These are phyloP conservation scores for Poa pratensis DNA, from an alignment of 176 grass and related monocot genomes.

Conservation along the genomic window DNA sequence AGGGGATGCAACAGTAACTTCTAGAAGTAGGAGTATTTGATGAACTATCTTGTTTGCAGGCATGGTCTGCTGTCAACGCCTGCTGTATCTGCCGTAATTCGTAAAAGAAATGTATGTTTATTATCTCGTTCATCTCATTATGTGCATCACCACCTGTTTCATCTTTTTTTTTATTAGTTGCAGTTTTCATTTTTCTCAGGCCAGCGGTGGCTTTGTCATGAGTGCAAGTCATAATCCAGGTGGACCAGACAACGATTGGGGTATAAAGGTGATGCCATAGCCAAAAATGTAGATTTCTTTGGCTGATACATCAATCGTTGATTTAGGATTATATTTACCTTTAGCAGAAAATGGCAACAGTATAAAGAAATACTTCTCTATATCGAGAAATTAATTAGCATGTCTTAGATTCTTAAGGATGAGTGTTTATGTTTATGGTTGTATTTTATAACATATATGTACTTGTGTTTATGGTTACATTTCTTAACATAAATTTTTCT, in stretches of 20 bases:
- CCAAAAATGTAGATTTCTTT: constrained; percentile 25
- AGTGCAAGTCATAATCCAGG: constrained; percentile 97
- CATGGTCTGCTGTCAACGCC: constrained; percentile 86
- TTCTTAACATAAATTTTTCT: constrained; percentile 11
- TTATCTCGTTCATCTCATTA: constrained; percentile 19
- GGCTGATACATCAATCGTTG: not conserved
- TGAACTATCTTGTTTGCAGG: constrained; percentile 45
- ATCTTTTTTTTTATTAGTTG: constrained; percentile 13
- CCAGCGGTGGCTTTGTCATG: constrained; percentile 94
- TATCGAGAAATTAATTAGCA: constrained; percentile 16
- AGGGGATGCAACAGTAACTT: not conserved
- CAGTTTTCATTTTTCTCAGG: constrained; percentile 51
- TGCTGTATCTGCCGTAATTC: constrained; percentile 88
- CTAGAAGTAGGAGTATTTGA: constrained; percentile 19
- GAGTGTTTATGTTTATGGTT: not conserved
- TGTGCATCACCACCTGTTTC: not conserved
- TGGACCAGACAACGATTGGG: constrained; percentile 89
- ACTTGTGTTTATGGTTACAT: not conserved
- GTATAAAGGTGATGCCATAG: constrained; percentile 75
- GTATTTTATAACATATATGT: not conserved
- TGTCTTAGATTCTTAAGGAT: not conserved
- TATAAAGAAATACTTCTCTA: constrained; percentile 3
- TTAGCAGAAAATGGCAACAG: not conserved
- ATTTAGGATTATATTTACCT: constrained; percentile 23
- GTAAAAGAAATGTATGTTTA: constrained; percentile 67